Evolutionary conservation across 176 grass and related monocot species (phyloP).

Genomic region (Areca catechu): DNA sequence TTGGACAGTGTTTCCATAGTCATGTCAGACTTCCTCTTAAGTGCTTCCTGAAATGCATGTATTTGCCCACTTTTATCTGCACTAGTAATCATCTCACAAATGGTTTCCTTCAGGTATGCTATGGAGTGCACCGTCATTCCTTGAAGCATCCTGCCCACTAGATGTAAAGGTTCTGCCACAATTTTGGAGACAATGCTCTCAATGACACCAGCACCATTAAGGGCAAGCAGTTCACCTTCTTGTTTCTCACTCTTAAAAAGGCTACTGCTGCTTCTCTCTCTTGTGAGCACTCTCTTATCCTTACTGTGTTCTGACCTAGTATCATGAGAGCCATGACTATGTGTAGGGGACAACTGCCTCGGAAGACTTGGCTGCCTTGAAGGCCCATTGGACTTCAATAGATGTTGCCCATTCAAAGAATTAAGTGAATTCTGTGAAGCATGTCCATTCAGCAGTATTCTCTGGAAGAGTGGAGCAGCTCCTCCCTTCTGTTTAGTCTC

Average conservation of each 20-base stretch:
- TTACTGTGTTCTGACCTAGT: slow-evolving; percentile 41
- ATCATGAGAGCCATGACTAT: slow-evolving; percentile 38
- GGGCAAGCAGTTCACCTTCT: slow-evolving; percentile 46
- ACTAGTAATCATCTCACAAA: slow-evolving; percentile 71
- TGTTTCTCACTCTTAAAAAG: slow-evolving; percentile 45
- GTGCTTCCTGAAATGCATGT: slow-evolving; percentile 51
- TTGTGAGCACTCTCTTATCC: slow-evolving; percentile 51
- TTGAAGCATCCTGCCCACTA: slow-evolving; percentile 84
- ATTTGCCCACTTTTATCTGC: slow-evolving; percentile 55
- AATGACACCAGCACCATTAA: slow-evolving; percentile 62
- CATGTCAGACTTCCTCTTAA: slow-evolving; percentile 65
- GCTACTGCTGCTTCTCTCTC: slow-evolving; percentile 47
- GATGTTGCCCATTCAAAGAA: slow-evolving; percentile 26
- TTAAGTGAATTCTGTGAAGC: slow-evolving; percentile 33
- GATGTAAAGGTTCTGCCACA: slow-evolving; percentile 71
- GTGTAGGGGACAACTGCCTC: slow-evolving; percentile 18
- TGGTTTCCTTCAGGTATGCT: slow-evolving; percentile 73
- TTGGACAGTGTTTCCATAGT: slow-evolving; percentile 44
- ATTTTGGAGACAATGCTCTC: slow-evolving; percentile 82
- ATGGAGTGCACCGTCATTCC: slow-evolving; percentile 87
- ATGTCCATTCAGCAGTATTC: slow-evolving; percentile 45
- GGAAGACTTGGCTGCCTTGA: slow-evolving; percentile 13
- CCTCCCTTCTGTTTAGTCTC: slow-evolving; percentile 37
- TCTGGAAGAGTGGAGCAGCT: slow-evolving; percentile 32
- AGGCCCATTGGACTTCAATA: slow-evolving; percentile 21